Evolutionary conservation across 768 basidiomycete genomes (phyloP).

Genomic region (Leccinum incarnatum): DNA sequence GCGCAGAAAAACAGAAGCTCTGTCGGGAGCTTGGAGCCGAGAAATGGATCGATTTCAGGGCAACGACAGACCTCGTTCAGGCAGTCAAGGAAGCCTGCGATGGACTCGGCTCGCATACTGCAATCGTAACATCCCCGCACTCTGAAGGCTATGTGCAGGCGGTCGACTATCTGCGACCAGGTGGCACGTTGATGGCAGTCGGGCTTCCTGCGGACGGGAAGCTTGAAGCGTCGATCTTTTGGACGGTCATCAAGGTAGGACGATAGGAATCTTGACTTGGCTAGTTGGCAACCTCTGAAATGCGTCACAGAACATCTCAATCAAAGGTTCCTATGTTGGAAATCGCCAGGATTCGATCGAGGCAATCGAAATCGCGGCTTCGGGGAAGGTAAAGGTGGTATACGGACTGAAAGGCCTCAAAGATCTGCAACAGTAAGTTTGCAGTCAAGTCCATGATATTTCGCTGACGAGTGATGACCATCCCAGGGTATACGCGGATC

Average conservation of each 20-base stretch:
- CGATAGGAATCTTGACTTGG: neutral
- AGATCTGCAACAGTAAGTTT: constrained; percentile 50
- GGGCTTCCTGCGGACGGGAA: constrained; percentile 65
- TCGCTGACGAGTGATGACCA: neutral
- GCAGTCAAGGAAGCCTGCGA: constrained; percentile 62
- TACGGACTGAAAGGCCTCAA: constrained; percentile 46
- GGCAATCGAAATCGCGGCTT: constrained; percentile 71
- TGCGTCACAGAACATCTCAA: constrained; percentile 21
- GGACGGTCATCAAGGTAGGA: constrained; percentile 60
- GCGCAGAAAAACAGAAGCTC: constrained; percentile 66
- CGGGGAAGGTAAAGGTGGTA: constrained; percentile 65
- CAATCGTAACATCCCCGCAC: constrained; percentile 57
- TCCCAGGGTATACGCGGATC: constrained; percentile 37
- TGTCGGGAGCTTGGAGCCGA: constrained; percentile 66
- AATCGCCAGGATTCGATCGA: constrained; percentile 85
- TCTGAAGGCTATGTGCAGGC: constrained; percentile 49
- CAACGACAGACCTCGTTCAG: constrained; percentile 59
- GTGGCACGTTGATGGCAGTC: constrained; percentile 75
- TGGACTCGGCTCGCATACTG: constrained; percentile 71
- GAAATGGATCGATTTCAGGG: constrained; percentile 75
- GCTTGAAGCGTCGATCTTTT: constrained; percentile 65
- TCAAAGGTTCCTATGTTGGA: constrained; percentile 46
- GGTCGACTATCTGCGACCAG: constrained; percentile 70
- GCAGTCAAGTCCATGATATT: neutral
- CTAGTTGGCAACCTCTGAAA: neutral